Evolutionary conservation across 768 basidiomycete genomes (phyloP).

Genomic region (Strobilomyces dryophilus): DNA sequence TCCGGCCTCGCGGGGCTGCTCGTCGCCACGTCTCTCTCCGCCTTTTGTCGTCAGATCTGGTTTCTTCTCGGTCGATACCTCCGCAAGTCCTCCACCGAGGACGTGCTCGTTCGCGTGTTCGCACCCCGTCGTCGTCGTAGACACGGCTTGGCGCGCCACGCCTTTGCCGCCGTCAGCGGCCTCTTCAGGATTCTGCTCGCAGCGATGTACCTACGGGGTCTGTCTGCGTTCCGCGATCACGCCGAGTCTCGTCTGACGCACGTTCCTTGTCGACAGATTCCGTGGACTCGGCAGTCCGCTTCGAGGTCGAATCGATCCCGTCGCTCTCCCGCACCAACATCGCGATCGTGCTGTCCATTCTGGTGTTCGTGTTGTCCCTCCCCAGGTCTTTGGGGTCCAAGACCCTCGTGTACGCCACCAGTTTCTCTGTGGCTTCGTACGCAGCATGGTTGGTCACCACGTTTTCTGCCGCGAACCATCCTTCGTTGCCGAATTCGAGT

Average conservation of each 20-base stretch:
- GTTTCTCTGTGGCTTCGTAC: constrained; percentile 57
- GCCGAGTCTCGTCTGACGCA: constrained; percentile 8
- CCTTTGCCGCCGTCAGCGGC: constrained; percentile 44
- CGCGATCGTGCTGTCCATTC: constrained; percentile 38
- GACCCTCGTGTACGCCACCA: constrained; percentile 51
- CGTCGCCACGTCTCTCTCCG: constrained; percentile 53
- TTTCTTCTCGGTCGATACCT: constrained; percentile 75
- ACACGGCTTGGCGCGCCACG: constrained; percentile 40
- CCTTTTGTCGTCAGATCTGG: constrained; percentile 65
- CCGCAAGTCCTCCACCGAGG: constrained; percentile 60
- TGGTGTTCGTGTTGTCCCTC: constrained; percentile 49
- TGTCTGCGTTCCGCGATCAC: constrained; percentile 24
- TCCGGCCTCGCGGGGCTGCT: constrained; percentile 47
- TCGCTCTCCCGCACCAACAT: constrained; percentile 37
- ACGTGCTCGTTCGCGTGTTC: constrained; percentile 59
- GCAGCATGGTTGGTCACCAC: constrained; percentile 55
- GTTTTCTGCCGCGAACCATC: constrained; percentile 44
- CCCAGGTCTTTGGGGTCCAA: constrained; percentile 53
- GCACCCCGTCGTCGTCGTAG: constrained; percentile 46
- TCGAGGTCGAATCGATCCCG: constrained; percentile 34
- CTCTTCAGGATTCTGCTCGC: constrained; percentile 48
- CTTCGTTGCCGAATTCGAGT: constrained; percentile 31
- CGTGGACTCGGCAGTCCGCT: constrained; percentile 46
- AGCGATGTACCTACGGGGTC: constrained; percentile 64
- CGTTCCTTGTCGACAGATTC: constrained; percentile 39